Evolutionary conservation across 2,329 filamentous ascomycete species (phyloP).

Genomic region (Colletotrichum neosansevieriae): DNA sequence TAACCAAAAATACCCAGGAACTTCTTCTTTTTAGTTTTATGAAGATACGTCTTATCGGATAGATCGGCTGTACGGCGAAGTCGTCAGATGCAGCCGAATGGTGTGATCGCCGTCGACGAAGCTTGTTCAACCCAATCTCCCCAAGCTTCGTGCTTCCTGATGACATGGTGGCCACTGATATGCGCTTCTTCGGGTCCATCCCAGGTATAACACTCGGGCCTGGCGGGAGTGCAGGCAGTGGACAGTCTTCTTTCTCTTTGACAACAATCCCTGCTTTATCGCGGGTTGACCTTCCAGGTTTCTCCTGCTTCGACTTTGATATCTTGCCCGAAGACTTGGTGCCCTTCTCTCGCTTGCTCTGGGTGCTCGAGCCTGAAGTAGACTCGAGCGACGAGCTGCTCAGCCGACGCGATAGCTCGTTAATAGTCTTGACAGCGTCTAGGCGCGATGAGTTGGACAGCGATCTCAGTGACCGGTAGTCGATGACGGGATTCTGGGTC

Average conservation of each 20-base stretch:
- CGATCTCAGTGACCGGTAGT: conserved; percentile 60
- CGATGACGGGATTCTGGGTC: conserved; percentile 50
- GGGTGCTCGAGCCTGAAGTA: conserved; percentile 7
- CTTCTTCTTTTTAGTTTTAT: conserved; percentile 12
- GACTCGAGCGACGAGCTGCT: conserved; percentile 29
- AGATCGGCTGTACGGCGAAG: conserved; percentile 20
- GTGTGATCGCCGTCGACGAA: conserved; percentile 4
- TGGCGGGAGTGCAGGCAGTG: not conserved
- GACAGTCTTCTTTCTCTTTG: not conserved
- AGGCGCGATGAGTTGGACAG: conserved; percentile 61
- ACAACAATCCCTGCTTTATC: no score
- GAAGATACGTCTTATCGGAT: conserved; percentile 29
- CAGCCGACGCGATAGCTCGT: conserved; percentile 56
- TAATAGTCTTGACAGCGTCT: conserved; percentile 63
- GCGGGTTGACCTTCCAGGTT: not conserved
- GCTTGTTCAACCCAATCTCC: conserved; percentile 48
- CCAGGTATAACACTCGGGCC: not conserved
- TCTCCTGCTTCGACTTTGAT: conserved; percentile 10
- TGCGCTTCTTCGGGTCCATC: conserved; percentile 35
- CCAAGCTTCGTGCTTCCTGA: conserved; percentile 60
- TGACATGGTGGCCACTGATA: conserved; percentile 51
- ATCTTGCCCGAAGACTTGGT: not conserved
- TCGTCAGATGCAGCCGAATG: not conserved
- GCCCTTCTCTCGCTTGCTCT: conserved; percentile 17
- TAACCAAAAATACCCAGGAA: conserved; percentile 34